A percentile compares a stretch with the other conserved stretches of the same genome.
phyloP scores from a whole-genome alignment of 2,329 filamentous ascomycete genomes.

The Cytospora leucostoma region DNA sequence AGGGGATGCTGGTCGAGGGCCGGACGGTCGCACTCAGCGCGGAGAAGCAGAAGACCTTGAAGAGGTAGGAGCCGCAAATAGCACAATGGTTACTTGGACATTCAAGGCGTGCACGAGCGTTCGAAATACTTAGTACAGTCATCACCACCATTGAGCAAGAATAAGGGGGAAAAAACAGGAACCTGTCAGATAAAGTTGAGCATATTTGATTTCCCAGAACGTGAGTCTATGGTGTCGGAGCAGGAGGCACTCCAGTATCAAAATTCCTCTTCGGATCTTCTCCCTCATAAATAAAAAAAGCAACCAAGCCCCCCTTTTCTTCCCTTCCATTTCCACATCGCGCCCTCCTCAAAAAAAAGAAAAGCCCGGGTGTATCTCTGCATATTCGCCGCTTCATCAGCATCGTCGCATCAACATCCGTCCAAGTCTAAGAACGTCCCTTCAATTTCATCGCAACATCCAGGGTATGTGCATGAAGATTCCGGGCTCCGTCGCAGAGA shows the following conservation, averaged over 20 bases:
- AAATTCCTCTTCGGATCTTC: constrained; percentile 13
- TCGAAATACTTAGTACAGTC: not conserved
- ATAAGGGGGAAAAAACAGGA: not conserved
- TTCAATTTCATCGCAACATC: constrained; percentile 10
- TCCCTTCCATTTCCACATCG: not conserved
- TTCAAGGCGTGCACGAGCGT: not conserved
- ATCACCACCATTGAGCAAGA: not conserved
- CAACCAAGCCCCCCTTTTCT: constrained; percentile 10
- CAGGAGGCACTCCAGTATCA: constrained; percentile 11
- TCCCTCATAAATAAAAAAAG: not conserved
- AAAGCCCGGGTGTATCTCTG: constrained; percentile 7
- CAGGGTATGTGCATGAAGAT: constrained; percentile 19
- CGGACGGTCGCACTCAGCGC: constrained; percentile 78
- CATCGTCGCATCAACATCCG: constrained; percentile 16
- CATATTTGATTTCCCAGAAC: constrained; percentile 20
- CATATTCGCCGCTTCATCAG: constrained; percentile 11
- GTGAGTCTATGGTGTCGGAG: constrained; percentile 19
- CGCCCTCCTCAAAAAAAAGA: constrained; percentile 1
- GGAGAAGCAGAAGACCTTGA: constrained; percentile 82
- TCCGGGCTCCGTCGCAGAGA: constrained; percentile 1
- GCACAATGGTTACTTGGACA: not conserved
- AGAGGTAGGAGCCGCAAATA: constrained; percentile 47
- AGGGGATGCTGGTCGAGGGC: constrained; percentile 83
- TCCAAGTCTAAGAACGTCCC: constrained; percentile 21
- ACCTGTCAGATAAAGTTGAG: not conserved